Conservation (phyloP, 1,284 basidiomycete genomes). For the Cystobasidium slooffiae region DNA sequence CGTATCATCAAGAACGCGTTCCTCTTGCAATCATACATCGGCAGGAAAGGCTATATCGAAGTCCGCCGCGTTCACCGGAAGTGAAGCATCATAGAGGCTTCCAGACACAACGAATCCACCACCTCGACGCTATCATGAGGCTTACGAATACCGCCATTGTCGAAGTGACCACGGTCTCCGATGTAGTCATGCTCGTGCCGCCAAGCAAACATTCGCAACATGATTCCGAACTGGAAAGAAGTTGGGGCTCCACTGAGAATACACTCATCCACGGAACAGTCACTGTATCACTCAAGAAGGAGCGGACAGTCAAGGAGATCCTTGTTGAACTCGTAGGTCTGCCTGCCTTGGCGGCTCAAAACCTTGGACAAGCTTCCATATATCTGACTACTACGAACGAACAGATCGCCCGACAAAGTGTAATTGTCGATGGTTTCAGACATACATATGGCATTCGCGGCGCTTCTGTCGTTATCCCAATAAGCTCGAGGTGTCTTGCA, state of each 20-base stretch:
- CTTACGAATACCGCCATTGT: background rate
- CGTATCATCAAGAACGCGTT: too few relatives aligned
- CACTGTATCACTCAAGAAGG: constrained; percentile 14
- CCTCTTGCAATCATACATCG: too few relatives aligned
- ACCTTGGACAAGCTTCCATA: background rate
- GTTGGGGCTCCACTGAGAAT: constrained; percentile 13
- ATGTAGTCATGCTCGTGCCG: constrained; percentile 31
- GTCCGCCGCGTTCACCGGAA: too few relatives aligned
- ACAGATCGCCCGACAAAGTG: constrained; percentile 29
- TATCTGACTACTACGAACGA: background rate
- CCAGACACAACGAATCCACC: too few relatives aligned
- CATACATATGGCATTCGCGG: constrained; percentile 26
- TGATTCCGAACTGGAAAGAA: background rate
- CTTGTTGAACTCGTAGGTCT: constrained; percentile 13
- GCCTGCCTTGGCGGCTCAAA: background rate
- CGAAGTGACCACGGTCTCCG: constrained; percentile 9
- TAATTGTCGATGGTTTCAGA: constrained; percentile 31
- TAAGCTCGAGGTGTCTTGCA: constrained; percentile 1
- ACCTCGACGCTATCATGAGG: background rate
- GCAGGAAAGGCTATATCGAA: too few relatives aligned
- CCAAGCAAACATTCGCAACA: constrained; percentile 11
- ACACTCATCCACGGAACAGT: constrained; percentile 25
- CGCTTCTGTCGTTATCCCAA: background rate
- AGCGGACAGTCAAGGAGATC: constrained; percentile 4
- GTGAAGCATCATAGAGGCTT: too few relatives aligned